Evolutionary conservation across 495 filamentous ascomycete genomes (phyloP), one percentile per base, ranked within the genome.

Genomic region (Penicillium coffeae): DNA sequence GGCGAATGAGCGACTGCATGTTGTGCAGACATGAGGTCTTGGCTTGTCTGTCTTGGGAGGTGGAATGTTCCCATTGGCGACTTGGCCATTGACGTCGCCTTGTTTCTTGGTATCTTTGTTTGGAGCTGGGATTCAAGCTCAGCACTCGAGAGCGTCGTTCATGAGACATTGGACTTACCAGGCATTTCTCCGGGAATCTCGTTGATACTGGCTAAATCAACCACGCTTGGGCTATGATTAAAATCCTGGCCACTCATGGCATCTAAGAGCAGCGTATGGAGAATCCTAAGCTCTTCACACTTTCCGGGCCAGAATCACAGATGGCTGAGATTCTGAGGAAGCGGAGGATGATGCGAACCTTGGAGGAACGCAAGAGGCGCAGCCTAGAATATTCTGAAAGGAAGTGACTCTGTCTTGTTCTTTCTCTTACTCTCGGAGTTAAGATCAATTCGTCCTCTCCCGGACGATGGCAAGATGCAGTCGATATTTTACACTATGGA

Each of bases 11-110:
- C 93, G 85, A 60, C 83, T 78, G 63, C 93, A 99, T 22, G 94
- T 99, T 20, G 80, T 85, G 70, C 93, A 99, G 45, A 94, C 84
- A 68, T 99, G 93, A 42, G 93, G 93, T 41, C 93, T 78, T 27
- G 93, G 93, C 73, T 97, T 99, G 74, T 99, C 94, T 47, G 90
- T 94, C 70, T 96, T 97, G 25, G 90, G 85, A 15, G 88, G 83
- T 44, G 89, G 87, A 9, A 70, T 56, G 42, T 54, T 59, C 33
- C 55, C 53, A 60, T 56, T 59, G 30, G 52, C 45, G 37, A 52
- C 38, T 47, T 73, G 53, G 55, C 56, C 50, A 46, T 67, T 72
- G 47, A 60, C 36, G 18, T 72, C 67, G 52, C 55, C 27, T 50
- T n/a, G n/a, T n/a, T 72, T 73, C 46, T 66, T 53, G 21, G 38